Base-by-base conservation (phyloP, 176 grass and related monocot genomes). In the Neostapfia colusana region DNA sequence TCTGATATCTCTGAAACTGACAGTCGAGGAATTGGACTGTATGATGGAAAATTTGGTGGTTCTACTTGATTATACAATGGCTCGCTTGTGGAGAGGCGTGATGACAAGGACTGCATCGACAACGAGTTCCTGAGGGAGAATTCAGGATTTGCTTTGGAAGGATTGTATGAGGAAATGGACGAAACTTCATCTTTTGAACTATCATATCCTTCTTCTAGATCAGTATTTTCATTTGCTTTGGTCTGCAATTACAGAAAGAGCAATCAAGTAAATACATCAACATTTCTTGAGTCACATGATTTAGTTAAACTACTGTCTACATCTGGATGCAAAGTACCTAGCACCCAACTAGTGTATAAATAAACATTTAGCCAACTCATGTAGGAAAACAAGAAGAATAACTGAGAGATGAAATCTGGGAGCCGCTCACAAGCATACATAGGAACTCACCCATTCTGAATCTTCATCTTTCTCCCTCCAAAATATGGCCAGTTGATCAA, bases 391-490 rank as follows among this genome's bases (percentile, higher is more conserved):
- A 10, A 53, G 41, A 54, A 25, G 1, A 16, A 23, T 55, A 79
- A 51, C 73, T 39, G 9, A 51, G 43, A 63, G 35, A 51, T 69
- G 25, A 79, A 68, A 74, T 21, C 3, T 56, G 55, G 5, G 62
- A 86, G 21, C 67, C 13, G 36, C 35, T 61, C 25, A 73, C 4
- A 73, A 75, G 56, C 8, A 31, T 77, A 72, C 70, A 72, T 43
- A 55, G 53, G 9, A 73, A 82, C 91, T 78, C 73, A 99, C 95
- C 95, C 95, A 99, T 90, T 92, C 91, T 66, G 87, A 90, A 82
- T 99, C 95, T 83, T 93, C 89, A 76, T 99, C 85, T 78, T 99
- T 99, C 68, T 92, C 95, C 83, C 78, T 99, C 89, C 91, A 95
- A 82, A 86, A 95, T 79, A 99, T 92, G 70, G 57, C 49, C 60